Evolutionary conservation across 1,139 yeast genomes (phyloP).

Genomic region (Magnusiomyces sp.): DNA sequence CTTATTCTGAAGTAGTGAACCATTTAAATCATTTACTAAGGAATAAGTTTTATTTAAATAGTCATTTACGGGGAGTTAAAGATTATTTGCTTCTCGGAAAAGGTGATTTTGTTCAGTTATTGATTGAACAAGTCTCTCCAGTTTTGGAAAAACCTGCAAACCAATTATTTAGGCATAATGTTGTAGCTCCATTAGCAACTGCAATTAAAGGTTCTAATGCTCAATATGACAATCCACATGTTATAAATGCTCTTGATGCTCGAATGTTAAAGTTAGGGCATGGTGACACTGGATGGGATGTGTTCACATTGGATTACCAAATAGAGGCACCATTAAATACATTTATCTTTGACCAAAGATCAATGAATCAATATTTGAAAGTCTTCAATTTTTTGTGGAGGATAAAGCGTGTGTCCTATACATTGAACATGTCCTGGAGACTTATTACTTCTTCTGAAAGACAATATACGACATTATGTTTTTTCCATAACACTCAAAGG

Average conservation of each 20-base stretch:
- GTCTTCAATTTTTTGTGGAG: conserved; percentile 84
- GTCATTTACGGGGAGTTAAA: conserved; percentile 56
- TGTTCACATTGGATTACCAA: conserved; percentile 77
- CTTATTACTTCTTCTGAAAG: conserved; percentile 25
- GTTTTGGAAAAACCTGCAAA: conserved; percentile 55
- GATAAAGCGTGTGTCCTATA: conserved; percentile 51
- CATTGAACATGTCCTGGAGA: conserved; percentile 45
- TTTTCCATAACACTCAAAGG: too few species aligned
- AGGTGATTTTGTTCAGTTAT: conserved; percentile 67
- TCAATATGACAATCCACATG: conserved; percentile 35
- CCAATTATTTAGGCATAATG: conserved; percentile 53
- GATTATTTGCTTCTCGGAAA: conserved; percentile 61
- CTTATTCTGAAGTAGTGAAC: conserved; percentile 50
- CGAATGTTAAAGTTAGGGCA: conserved; percentile 60
- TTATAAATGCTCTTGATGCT: conserved; percentile 65
- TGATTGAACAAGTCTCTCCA: conserved; percentile 49
- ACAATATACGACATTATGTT: neutral
- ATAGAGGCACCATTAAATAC: conserved; percentile 46
- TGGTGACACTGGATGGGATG: conserved; percentile 75
- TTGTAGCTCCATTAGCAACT: conserved; percentile 57
- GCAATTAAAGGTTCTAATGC: conserved; percentile 61
- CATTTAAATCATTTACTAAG: conserved; percentile 46
- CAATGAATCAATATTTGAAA: conserved; percentile 58
- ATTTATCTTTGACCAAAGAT: conserved; percentile 30
- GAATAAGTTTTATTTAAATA: conserved; percentile 41